Conservation (phyloP, 2,329 filamentous ascomycete species). For the Fonsecaea pedrosoi region DNA sequence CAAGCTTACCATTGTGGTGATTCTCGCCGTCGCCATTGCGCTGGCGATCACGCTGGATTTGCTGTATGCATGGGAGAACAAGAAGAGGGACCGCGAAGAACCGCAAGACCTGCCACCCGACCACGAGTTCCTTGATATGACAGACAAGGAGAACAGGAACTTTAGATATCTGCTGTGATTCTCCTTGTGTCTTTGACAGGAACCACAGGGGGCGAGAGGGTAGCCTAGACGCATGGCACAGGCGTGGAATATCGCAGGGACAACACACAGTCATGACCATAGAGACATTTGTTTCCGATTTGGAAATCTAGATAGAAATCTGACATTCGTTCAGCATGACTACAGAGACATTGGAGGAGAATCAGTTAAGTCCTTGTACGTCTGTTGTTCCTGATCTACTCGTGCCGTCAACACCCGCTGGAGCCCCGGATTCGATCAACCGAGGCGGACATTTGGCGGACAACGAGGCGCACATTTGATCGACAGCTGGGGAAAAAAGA, state of each 20-base stretch:
- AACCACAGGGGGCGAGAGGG: neutral
- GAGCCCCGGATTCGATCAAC: neutral
- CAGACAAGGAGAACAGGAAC: constrained; percentile 42
- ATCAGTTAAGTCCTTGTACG: no score
- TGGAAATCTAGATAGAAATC: neutral
- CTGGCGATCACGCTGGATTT: constrained; percentile 40
- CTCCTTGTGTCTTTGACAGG: neutral
- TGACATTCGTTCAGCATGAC: neutral
- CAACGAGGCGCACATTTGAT: neutral
- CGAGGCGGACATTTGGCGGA: neutral
- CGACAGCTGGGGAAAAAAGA: neutral
- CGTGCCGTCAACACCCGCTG: no score
- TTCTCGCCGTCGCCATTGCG: constrained; percentile 44
- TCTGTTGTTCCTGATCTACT: no score
- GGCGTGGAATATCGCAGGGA: neutral
- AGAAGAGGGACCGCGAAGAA: constrained; percentile 38
- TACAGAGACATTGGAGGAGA: neutral
- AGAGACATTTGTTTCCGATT: neutral
- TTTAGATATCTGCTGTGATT: constrained; percentile 40
- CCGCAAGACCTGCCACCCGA: constrained; percentile 37
- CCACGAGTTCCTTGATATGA: constrained; percentile 45
- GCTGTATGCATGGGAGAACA: constrained; percentile 46
- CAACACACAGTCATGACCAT: neutral
- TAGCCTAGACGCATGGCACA: neutral
- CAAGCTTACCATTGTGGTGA: constrained; percentile 51